Conservation (phyloP, 2,329 filamentous ascomycete genomes). For the Chaetomiaceae sp. region DNA sequence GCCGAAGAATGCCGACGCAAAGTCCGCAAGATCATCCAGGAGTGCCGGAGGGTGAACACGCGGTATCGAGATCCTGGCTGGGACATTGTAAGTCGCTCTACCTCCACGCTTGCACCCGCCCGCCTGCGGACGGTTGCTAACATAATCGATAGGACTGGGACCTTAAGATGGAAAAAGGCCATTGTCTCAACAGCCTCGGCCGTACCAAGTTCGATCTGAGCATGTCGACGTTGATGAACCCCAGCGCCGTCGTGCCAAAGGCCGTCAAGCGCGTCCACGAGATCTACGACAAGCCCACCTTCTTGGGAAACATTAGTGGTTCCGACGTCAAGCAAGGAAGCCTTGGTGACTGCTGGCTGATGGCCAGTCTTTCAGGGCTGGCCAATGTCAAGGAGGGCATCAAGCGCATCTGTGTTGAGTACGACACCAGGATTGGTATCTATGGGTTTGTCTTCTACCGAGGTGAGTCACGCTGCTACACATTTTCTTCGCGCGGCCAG, state of each 20-base stretch:
- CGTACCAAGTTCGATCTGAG: constrained; percentile 49
- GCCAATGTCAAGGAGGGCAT: constrained; percentile 69
- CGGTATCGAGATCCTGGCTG: constrained; percentile 68
- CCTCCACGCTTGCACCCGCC: constrained; percentile 24
- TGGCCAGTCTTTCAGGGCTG: constrained; percentile 72
- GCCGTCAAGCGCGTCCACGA: constrained; percentile 72
- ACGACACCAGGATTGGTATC: constrained; percentile 70
- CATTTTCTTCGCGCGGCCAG: too few species aligned
- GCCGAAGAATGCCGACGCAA: constrained; percentile 59
- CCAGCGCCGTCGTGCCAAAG: constrained; percentile 56
- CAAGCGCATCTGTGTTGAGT: constrained; percentile 69
- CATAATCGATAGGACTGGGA: constrained; percentile 56
- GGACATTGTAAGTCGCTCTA: constrained; percentile 48
- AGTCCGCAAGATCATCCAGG: constrained; percentile 57
- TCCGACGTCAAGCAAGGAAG: constrained; percentile 74
- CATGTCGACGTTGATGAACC: constrained; percentile 41
- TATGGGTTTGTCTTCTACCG: constrained; percentile 88
- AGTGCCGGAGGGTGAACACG: constrained; percentile 70
- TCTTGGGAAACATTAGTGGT: constrained; percentile 61
- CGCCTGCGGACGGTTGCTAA: constrained; percentile 18
- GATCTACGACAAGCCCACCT: constrained; percentile 70
- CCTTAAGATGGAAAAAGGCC: constrained; percentile 59
- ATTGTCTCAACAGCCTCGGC: constrained; percentile 52
- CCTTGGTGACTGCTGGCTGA: constrained; percentile 79
- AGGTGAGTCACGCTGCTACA: constrained; percentile 37